A percentile compares a stretch with the other conserved stretches of the same genome.
phyloP scores from a whole-genome alignment of 441 rosid genomes.

The Populus trichocarpa region DNA sequence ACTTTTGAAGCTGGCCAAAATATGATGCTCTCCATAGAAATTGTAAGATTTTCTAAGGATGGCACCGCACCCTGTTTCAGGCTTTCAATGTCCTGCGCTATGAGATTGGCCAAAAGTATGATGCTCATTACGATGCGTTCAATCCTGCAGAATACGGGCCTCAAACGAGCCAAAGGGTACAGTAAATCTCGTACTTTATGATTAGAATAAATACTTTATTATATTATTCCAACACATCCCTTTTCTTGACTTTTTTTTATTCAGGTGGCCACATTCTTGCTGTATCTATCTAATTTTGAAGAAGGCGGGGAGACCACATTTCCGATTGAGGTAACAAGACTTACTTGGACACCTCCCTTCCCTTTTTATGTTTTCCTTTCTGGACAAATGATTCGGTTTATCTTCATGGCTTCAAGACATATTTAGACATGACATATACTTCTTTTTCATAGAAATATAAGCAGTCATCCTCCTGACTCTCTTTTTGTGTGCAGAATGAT shows the following conservation, averaged over 20 bases:
- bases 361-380: background rate
- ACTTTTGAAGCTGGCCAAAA: too few species aligned
- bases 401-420: too few species aligned
- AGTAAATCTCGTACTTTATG: background rate
- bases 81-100: conserved; percentile 69
- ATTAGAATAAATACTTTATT: background rate
- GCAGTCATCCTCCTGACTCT: background rate
- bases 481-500: conserved; percentile 34
- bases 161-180: conserved; percentile 54
- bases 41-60: too few species aligned
- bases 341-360: background rate
- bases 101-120: conserved; percentile 52
- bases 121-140: conserved; percentile 59
- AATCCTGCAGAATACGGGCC: conserved; percentile 51
- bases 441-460: background rate
- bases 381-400: too few species aligned
- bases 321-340: conserved; percentile 51
- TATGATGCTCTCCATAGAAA: too few species aligned
- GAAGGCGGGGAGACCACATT: conserved; percentile 73
- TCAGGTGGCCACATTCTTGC: conserved; percentile 57
- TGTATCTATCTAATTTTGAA: conserved; percentile 61
- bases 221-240: background rate
- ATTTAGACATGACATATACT: too few species aligned
- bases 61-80: conserved; percentile 35
- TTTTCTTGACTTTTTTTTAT: background rate